Base-by-base conservation (phyloP, 345 rosid species). In the Ceriops zippeliana region DNA sequence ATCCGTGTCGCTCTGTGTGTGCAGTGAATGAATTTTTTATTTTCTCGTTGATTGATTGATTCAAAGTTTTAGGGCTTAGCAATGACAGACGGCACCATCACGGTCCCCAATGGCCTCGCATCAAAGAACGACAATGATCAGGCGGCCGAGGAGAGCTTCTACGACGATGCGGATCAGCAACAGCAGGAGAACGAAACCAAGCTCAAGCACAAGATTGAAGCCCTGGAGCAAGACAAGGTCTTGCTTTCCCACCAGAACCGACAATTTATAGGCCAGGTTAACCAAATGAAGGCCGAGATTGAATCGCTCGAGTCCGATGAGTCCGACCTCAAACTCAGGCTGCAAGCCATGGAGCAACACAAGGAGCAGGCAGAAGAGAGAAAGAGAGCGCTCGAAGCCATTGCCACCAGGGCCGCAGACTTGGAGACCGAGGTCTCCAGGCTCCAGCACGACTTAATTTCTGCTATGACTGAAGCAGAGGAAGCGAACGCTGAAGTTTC, bases 401-500 rank as follows among this genome's bases (percentile, higher is more conserved):
- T 91, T 0, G 71, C 84, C 3, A 61, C 73, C 5, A 80, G 96
- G 71, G 89, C 93, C 13, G 79, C 56, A n/a, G 89, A 87, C 69
- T 83, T 91, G 30, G 97, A 93, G 61, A 81, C 76, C 0, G 90
- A 87, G 69, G 86, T 81, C 20, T 56, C 82, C 1, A 80, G 84
- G 83, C 86, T 87, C 30, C 96, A 87, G 61, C 89, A 89, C 1
- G 93, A 93, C 64, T 66, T 87, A 73, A 71, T 82, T n/a, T 67
- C 58, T 13, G 78, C 88, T 1, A 80, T 83, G 83, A 79, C 53
- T 13, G 91, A 77, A 0, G 83, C 72, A 0, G 87, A 81, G 22
- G 95, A 87, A 52, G 83, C 84, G 22, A 81, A 42, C 31, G 70
- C 34, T 22, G 84, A 87, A 78, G 75, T 77, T 58, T 21, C 16